Conservation (phyloP, 305 asterid genomes). For the Solanum hybrid region DNA sequence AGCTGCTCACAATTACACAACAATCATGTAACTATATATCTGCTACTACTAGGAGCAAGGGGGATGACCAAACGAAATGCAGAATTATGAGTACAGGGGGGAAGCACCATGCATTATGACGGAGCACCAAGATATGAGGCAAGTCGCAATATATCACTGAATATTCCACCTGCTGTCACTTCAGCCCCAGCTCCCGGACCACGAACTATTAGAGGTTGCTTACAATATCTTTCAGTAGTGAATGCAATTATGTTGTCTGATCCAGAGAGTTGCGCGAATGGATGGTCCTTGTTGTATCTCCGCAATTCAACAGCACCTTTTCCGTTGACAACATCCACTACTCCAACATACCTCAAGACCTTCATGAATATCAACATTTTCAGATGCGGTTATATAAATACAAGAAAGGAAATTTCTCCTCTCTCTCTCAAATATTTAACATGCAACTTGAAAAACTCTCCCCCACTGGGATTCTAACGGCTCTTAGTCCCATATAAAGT, state of each 20-base stretch:
- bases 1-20: not conserved
- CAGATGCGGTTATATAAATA: not conserved
- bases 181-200: constrained; percentile 99
- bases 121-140: constrained; percentile 97
- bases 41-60: not conserved
- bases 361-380: constrained; percentile 25
- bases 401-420: not conserved
- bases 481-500: not conserved
- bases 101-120: constrained; percentile 29
- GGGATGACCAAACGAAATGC: not conserved
- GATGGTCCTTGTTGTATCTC: constrained; percentile 74
- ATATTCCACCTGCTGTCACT: constrained; percentile 95
- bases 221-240: constrained; percentile 82
- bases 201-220: constrained; percentile 81
- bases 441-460: not conserved
- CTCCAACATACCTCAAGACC: constrained; percentile 95
- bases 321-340: constrained; percentile 69
- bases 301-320: constrained; percentile 74
- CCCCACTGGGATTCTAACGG: not conserved
- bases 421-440: not conserved
- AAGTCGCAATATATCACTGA: constrained; percentile 89
- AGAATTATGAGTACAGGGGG: not conserved
- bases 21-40: not conserved
- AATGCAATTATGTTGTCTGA: constrained; percentile 93
- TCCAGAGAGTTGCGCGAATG: constrained; percentile 91